Base-by-base conservation (phyloP, 192 early-diverging fungal species). In the Chytriomyces confervae region DNA sequence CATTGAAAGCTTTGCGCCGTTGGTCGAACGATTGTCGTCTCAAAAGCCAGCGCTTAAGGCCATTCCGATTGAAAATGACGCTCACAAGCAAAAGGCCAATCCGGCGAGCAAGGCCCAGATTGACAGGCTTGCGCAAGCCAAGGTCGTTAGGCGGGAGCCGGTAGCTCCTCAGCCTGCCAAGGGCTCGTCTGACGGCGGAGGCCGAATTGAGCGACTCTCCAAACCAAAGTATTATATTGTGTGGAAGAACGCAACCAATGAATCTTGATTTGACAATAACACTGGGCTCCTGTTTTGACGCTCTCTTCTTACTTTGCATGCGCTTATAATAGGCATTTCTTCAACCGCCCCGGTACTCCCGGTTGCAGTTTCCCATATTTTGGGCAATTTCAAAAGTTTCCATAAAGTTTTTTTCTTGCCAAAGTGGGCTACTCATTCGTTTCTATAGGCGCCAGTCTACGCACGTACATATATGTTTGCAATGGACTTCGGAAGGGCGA, bases 191-290 rank as follows among this genome's bases (percentile, higher is more conserved):
- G 62, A 62, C 20, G 7, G 43, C 7, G 67, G 57, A 18, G 75
- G 13, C 24, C 44, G 69, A 7, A 44, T 77, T 7, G 50, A 23
- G 6, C 61, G 68, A n/a, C 44, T 77, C 20, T 27, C 76, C 8
- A 77, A 77, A 36, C 66, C 76, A 20, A 45, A 48, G 2, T 68
- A 77, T 48, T 68, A 69, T 47, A 62, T 69, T 77, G 68, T 77
- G 50, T 68, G 76, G 76, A 76, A 76, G 64, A 50, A 65, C 16
- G 20, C 46, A 50, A 36, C 36, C 4, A 36, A 36, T 36, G 36
- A 36, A 36, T 36, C 36, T 36, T 36, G 36, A 36, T 36, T 36
- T 36, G 36, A 36, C 36, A 36, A 1, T 36, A 36, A 36, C 36
- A 36, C 36, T 36, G 36, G 36, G 36, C 3, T 36, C 36, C 36